Evolutionary conservation across 1,139 yeast genomes (phyloP).

Genomic region (Groenewaldozyma auringiensis): DNA sequence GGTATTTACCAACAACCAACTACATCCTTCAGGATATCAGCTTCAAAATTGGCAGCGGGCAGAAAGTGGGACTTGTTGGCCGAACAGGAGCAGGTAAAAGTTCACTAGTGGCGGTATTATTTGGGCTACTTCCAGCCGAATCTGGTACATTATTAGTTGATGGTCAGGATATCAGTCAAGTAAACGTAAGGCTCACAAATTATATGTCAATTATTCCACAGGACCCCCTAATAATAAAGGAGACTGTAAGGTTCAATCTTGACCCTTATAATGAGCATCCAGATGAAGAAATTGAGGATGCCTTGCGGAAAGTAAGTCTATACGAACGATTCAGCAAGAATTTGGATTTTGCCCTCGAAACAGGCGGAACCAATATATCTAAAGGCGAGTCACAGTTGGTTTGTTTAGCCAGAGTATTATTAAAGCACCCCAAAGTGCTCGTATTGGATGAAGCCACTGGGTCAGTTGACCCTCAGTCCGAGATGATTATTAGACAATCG

Average conservation of each 20-base stretch:
- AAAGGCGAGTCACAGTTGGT: slow-evolving; percentile 71
- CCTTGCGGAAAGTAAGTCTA: slow-evolving; percentile 65
- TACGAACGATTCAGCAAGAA: slow-evolving; percentile 53
- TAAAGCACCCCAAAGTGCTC: slow-evolving; percentile 52
- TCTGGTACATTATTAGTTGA: slow-evolving; percentile 49
- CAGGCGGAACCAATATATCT: slow-evolving; percentile 64
- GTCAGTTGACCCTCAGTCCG: slow-evolving; percentile 74
- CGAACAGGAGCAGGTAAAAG: slow-evolving; percentile 76
- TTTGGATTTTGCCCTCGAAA: slow-evolving; percentile 23
- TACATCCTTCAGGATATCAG: slow-evolving; percentile 51
- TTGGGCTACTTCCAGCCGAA: slow-evolving; percentile 48
- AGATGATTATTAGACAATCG: slow-evolving; percentile 63
- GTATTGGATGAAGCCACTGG: slow-evolving; percentile 81
- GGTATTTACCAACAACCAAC: slow-evolving; percentile 69
- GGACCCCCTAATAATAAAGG: slow-evolving; percentile 62
- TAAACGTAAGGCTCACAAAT: slow-evolving; percentile 52
- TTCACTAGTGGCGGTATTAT: slow-evolving; percentile 55
- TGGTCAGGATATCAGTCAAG: slow-evolving; percentile 46
- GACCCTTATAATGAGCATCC: slow-evolving; percentile 51
- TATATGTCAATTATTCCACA: slow-evolving; percentile 63
- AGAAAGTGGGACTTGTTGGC: slow-evolving; percentile 66
- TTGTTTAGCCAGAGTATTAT: slow-evolving; percentile 65
- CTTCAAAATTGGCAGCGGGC: slow-evolving; percentile 40
- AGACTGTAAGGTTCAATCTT: slow-evolving; percentile 53
- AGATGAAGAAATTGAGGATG: slow-evolving; percentile 48